Conservation (phyloP, 495 filamentous ascomycete genomes). For the Jackrogersella minutella region DNA sequence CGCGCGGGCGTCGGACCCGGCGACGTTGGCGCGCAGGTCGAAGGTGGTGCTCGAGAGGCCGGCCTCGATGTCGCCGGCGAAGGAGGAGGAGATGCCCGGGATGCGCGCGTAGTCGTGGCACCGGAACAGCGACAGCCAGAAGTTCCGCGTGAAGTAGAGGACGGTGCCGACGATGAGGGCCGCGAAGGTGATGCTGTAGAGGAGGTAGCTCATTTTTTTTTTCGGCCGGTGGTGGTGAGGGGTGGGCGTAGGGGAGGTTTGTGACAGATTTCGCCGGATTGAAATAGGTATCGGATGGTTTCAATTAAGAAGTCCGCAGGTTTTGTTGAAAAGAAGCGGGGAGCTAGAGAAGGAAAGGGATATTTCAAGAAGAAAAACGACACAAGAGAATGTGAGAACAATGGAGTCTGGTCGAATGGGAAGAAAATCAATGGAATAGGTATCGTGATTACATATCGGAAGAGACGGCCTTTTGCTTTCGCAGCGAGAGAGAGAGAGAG, state of each 20-base stretch:
- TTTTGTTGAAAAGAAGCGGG: not conserved
- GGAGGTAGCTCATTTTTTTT: slow-evolving; percentile 71
- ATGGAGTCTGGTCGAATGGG: no score
- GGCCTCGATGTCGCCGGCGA: slow-evolving; percentile 81
- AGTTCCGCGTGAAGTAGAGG: slow-evolving; percentile 79
- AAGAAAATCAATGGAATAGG: slow-evolving; percentile 6
- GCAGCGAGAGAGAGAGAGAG: not conserved
- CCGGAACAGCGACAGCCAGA: slow-evolving; percentile 75
- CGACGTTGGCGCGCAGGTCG: slow-evolving; percentile 80
- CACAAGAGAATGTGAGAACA: slow-evolving; percentile 9
- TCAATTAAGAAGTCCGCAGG: not conserved
- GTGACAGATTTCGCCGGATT: slow-evolving; percentile 9
- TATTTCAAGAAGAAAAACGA: not conserved
- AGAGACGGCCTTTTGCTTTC: slow-evolving; percentile 27
- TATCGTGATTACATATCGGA: slow-evolving; percentile 27
- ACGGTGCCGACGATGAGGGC: slow-evolving; percentile 66
- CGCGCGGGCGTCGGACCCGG: slow-evolving; percentile 73
- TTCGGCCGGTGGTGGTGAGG: not conserved
- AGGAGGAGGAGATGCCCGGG: slow-evolving; percentile 73
- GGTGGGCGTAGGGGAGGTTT: slow-evolving; percentile 1
- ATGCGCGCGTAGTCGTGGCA: slow-evolving; percentile 75
- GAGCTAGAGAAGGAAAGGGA: not conserved
- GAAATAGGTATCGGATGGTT: slow-evolving; percentile 17
- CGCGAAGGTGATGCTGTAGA: slow-evolving; percentile 75
- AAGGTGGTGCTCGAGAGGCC: slow-evolving; percentile 84